Conservation (phyloP, 1,284 basidiomycete genomes). For the Exobasidium cylindrosporum region DNA sequence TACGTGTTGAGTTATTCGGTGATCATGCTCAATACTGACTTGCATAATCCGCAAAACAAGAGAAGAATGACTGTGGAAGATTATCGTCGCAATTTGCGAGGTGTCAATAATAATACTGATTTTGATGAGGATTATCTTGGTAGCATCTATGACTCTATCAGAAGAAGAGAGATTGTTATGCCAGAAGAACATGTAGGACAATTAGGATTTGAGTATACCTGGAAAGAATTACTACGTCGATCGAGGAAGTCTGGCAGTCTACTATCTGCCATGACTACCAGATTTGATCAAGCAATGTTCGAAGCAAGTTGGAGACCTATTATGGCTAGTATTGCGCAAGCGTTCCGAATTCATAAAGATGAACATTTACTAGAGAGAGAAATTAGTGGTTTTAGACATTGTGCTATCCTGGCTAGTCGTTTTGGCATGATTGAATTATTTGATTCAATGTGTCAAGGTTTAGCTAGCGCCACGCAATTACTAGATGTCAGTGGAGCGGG, state of each 20-base stretch:
- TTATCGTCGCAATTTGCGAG: conserved; percentile 85
- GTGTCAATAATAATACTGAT: conserved; percentile 82
- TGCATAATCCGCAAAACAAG: conserved; percentile 96
- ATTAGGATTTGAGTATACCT: conserved; percentile 96
- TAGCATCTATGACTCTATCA: conserved; percentile 86
- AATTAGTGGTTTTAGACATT: conserved; percentile 92
- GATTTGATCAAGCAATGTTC: conserved; percentile 92
- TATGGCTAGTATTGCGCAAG: conserved; percentile 64
- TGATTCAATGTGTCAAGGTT: conserved; percentile 87
- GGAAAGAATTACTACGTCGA: conserved; percentile 88
- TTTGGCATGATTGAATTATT: conserved; percentile 91
- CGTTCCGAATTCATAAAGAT: conserved; percentile 90
- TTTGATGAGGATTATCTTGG: conserved; percentile 85
- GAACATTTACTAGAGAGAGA: conserved; percentile 93
- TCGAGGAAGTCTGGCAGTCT: conserved; percentile 77
- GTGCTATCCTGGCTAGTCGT: conserved; percentile 84
- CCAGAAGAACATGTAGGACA: conserved; percentile 97
- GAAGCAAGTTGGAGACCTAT: conserved; percentile 83
- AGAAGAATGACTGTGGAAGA: conserved; percentile 96
- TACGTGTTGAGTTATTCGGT: conserved; percentile 93
- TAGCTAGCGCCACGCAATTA: conserved; percentile 57
- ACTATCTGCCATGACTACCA: conserved; percentile 71
- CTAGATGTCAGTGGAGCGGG: conserved; percentile 29
- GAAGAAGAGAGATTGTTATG: conserved; percentile 91
- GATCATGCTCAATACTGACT: conserved; percentile 98